Evolutionary conservation across 306 rosid species (phyloP).

Genomic region (Ammopiptanthus mongolicus): DNA sequence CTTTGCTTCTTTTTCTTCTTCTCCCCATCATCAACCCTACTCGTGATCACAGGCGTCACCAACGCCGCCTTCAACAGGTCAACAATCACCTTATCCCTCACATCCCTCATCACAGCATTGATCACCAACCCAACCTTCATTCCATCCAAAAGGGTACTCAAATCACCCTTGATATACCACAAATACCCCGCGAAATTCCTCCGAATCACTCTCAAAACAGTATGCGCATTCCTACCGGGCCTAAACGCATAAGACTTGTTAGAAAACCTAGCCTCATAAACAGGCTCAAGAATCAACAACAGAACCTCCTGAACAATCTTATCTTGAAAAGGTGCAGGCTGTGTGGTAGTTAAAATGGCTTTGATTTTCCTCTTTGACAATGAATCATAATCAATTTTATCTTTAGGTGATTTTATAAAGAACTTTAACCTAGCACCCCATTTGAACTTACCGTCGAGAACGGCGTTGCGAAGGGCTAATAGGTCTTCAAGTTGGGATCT

Average conservation of each 20-base stretch:
- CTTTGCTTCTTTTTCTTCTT: constrained; percentile 63
- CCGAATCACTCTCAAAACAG: constrained; percentile 69
- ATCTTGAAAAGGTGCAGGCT: constrained; percentile 83
- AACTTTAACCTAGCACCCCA: constrained; percentile 85
- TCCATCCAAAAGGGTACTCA: constrained; percentile 78
- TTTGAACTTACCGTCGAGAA: constrained; percentile 67
- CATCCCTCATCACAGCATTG: constrained; percentile 81
- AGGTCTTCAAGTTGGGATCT: constrained; percentile 64
- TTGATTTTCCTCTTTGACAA: constrained; percentile 75
- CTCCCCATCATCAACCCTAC: constrained; percentile 47
- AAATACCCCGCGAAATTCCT: constrained; percentile 80
- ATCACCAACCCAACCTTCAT: constrained; percentile 71
- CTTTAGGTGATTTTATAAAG: constrained; percentile 59
- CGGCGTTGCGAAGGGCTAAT: constrained; percentile 76
- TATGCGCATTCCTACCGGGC: constrained; percentile 77
- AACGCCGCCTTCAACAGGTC: constrained; percentile 75
- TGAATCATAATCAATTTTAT: constrained; percentile 67
- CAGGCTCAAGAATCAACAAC: constrained; percentile 73
- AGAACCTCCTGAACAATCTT: constrained; percentile 80
- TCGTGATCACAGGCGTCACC: constrained; percentile 64
- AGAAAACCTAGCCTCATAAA: constrained; percentile 77
- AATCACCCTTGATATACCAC: constrained; percentile 87
- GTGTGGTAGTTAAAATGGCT: constrained; percentile 67
- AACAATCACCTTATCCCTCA: constrained; percentile 76
- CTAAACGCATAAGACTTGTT: constrained; percentile 64